These are phyloP conservation scores for Venturia nashicola DNA, from an alignment of 2,329 filamentous ascomycete genomes.

Conservation along the genomic window DNA sequence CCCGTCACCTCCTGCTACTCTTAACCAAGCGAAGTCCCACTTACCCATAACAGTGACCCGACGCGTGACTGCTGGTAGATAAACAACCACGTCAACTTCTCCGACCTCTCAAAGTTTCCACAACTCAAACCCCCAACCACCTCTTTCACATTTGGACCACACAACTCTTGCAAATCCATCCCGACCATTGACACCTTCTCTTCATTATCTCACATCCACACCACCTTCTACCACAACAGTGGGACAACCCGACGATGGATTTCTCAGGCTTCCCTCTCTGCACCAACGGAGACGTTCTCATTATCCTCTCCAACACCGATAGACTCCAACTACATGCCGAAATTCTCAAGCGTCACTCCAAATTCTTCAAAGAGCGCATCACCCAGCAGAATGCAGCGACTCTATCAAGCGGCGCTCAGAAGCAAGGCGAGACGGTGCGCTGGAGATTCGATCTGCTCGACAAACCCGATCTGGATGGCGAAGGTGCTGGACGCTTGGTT, in stretches of 20 bases:
- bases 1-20: neutral
- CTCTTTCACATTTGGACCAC: neutral
- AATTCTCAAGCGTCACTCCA: slow-evolving; percentile 19
- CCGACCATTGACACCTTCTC: neutral
- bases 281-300: slow-evolving; percentile 21
- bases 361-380: slow-evolving; percentile 19
- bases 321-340: slow-evolving; percentile 23
- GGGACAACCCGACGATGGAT: neutral
- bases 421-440: slow-evolving; percentile 17
- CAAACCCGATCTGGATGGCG: slow-evolving; percentile 13
- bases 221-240: neutral
- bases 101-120: neutral
- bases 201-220: neutral
- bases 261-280: slow-evolving; percentile 3
- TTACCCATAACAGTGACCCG: neutral
- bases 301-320: slow-evolving; percentile 20
- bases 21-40: neutral
- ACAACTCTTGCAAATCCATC: neutral
- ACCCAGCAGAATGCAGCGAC: slow-evolving; percentile 19
- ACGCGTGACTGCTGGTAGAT: neutral
- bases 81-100: neutral
- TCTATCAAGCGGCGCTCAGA: slow-evolving; percentile 16
- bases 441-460: slow-evolving; percentile 23
- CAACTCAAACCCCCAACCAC: neutral
- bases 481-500: slow-evolving; percentile 16